Evolutionary conservation across 768 basidiomycete genomes (phyloP).

Genomic region (Fomitopsis serialis): DNA sequence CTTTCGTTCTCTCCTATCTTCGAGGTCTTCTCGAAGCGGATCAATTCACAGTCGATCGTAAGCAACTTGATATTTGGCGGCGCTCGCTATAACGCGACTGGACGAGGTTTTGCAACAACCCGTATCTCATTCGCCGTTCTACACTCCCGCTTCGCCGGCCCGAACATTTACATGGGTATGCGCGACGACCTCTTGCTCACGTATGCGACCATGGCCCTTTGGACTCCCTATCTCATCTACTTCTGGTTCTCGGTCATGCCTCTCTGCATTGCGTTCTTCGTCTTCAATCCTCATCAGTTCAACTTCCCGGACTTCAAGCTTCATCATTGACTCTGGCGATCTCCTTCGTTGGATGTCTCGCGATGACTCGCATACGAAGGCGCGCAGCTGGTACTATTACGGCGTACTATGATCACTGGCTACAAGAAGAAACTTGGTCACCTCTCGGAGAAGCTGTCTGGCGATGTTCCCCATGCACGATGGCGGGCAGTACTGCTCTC

Average conservation of each 20-base stretch:
- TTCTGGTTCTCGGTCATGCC: constrained; percentile 98
- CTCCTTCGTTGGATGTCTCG: constrained; percentile 99
- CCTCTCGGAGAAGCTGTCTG: constrained; percentile 94
- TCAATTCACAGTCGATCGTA: constrained; percentile 94
- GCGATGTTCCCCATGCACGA: constrained; percentile 86
- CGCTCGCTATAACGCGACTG: constrained; percentile 97
- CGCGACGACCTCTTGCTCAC: constrained; percentile 86
- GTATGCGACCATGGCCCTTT: constrained; percentile 87
- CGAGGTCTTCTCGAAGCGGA: constrained; percentile 98
- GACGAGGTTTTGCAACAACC: constrained; percentile 97
- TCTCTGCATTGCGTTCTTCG: constrained; percentile 92
- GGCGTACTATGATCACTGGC: constrained; percentile 95
- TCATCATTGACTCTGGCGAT: constrained; percentile 98
- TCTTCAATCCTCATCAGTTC: constrained; percentile 99
- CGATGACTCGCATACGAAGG: constrained; percentile 93
- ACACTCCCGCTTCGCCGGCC: constrained; percentile 97
- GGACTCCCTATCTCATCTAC: constrained; percentile 94
- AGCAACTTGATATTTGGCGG: constrained; percentile 98
- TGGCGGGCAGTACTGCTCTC: constrained; percentile 89
- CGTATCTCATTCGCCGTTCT: constrained; percentile 94
- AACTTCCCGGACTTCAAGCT: constrained; percentile 93
- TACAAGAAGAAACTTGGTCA: constrained; percentile 98
- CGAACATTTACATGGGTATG: constrained; percentile 99
- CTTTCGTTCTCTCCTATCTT: constrained; percentile 94
- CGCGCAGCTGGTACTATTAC: constrained; percentile 99